A percentile compares a stretch with the other conserved stretches of the same genome.
Conservation (phyloP, 2,329 filamentous ascomycete genomes). For the Knufia fluminis region DNA sequence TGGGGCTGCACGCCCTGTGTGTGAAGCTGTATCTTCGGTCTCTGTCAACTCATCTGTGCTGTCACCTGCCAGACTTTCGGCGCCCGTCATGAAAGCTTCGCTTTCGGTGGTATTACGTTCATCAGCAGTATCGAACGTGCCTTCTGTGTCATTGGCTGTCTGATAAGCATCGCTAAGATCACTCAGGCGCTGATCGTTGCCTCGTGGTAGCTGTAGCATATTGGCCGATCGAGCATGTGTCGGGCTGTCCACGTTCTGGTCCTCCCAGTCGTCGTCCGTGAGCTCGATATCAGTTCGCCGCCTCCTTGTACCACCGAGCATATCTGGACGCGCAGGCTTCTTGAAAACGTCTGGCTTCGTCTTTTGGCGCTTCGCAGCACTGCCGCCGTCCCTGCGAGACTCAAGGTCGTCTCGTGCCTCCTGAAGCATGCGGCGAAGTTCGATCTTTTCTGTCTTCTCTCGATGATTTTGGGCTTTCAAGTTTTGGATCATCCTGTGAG, state of each 20-base stretch:
- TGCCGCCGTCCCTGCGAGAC: slow-evolving; percentile 46
- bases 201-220: slow-evolving; percentile 21
- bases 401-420: slow-evolving; percentile 90
- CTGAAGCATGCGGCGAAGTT: slow-evolving; percentile 88
- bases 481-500: slow-evolving; percentile 92
- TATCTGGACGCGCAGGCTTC: slow-evolving; percentile 63
- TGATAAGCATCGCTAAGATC: slow-evolving; percentile 64
- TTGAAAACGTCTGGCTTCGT: slow-evolving; percentile 60
- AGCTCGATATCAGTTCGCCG: slow-evolving; percentile 68
- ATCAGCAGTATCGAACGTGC: slow-evolving; percentile 64
- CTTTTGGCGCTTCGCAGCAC: slow-evolving; percentile 49
- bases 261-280: slow-evolving; percentile 85
- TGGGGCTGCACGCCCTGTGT: slow-evolving; percentile 26
- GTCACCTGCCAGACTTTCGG: slow-evolving; percentile 60
- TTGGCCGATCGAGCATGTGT: slow-evolving; percentile 23
- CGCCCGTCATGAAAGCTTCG: slow-evolving; percentile 90
- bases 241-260: slow-evolving; percentile 51
- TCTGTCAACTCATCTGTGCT: slow-evolving; percentile 76
- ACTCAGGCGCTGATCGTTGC: slow-evolving; percentile 24
- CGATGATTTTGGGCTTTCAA: slow-evolving; percentile 90
- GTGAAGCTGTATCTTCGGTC: slow-evolving; percentile 55
- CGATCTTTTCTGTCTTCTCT: slow-evolving; percentile 97
- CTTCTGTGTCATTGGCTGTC: slow-evolving; percentile 66
- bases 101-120: slow-evolving; percentile 75
- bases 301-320: slow-evolving; percentile 65